Percentiles rank a stretch among this genome's conserved stretches.
phyloP scores from a whole-genome alignment of 768 basidiomycete species.

The Cystobasidiopsis lactophilus region DNA sequence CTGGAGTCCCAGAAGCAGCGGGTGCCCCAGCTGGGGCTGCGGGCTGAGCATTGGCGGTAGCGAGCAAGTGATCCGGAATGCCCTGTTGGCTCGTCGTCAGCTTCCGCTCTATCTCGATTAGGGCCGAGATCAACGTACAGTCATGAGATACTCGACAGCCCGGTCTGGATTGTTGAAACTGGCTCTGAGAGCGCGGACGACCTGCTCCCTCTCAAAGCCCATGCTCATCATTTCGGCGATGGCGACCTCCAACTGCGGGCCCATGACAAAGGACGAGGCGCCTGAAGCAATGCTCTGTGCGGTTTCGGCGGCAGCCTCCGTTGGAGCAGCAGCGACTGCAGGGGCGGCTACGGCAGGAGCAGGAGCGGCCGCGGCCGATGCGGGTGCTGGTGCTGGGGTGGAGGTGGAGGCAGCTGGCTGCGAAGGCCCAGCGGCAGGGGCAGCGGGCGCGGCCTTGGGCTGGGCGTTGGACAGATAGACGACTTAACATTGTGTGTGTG shows the following conservation, averaged over 20 bases:
- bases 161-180: constrained; percentile 95
- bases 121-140: constrained; percentile 31
- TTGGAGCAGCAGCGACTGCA: constrained; percentile 15
- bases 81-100: constrained; percentile 33
- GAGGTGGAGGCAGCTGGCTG: constrained; percentile 22
- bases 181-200: constrained; percentile 62
- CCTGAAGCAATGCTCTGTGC: constrained; percentile 29
- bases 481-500: background rate
- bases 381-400: constrained; percentile 20
- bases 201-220: constrained; percentile 75
- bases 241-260: constrained; percentile 48
- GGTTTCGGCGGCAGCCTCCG: constrained; percentile 12
- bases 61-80: constrained; percentile 47
- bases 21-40: constrained; percentile 18
- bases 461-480: constrained; percentile 3
- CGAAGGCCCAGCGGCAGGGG: constrained; percentile 22
- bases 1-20: constrained; percentile 12
- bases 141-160: constrained; percentile 95
- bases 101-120: constrained; percentile 9
- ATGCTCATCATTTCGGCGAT: constrained; percentile 74
- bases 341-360: constrained; percentile 19
- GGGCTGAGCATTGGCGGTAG: constrained; percentile 15
- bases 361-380: no score
- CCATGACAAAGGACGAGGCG: constrained; percentile 46
- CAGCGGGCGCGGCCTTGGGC: constrained; percentile 26